phyloP scores from a whole-genome alignment of 2,329 filamentous ascomycete species.

The Cordyceps tenuipes region DNA sequence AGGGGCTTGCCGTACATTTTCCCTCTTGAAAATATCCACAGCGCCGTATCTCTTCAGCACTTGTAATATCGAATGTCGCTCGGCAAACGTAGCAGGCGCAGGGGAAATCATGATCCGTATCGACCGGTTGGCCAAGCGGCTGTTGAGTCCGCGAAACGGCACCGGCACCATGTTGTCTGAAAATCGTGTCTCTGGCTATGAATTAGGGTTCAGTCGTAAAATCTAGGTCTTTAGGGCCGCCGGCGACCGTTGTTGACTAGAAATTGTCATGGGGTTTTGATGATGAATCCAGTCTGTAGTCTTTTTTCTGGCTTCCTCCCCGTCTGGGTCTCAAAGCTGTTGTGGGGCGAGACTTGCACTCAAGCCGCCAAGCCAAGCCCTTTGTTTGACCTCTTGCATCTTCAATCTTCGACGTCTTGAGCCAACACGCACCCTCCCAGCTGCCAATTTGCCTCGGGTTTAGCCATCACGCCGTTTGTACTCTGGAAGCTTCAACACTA shows the following conservation, averaged over 20 bases:
- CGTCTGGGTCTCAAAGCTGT: not conserved
- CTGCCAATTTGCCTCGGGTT: not conserved
- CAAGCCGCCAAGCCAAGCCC: not conserved
- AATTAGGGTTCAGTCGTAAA: no score
- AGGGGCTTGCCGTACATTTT: not conserved
- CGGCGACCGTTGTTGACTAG: not conserved
- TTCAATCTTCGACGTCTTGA: not conserved
- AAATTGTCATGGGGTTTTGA: not conserved
- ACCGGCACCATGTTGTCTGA: not conserved
- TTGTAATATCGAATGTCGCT: slow-evolving; percentile 47
- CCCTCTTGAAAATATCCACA: slow-evolving; percentile 42
- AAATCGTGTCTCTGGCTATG: not conserved
- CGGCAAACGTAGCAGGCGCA: slow-evolving; percentile 40
- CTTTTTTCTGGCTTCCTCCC: not conserved
- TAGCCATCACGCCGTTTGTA: not conserved
- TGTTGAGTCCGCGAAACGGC: slow-evolving; percentile 12
- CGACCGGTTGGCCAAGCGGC: slow-evolving; percentile 25
- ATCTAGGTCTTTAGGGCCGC: not conserved
- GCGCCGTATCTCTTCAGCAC: slow-evolving; percentile 40
- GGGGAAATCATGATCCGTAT: slow-evolving; percentile 46
- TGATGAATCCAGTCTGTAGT: not conserved
- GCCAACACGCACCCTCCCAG: not conserved
- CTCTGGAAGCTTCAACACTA: not conserved
- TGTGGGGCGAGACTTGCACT: slow-evolving; percentile 5
- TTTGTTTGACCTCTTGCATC: not conserved